Evolutionary conservation across 495 filamentous ascomycete genomes (phyloP), one percentile per base, ranked within the genome.

Genomic region (Penicillium longicatenatum): DNA sequence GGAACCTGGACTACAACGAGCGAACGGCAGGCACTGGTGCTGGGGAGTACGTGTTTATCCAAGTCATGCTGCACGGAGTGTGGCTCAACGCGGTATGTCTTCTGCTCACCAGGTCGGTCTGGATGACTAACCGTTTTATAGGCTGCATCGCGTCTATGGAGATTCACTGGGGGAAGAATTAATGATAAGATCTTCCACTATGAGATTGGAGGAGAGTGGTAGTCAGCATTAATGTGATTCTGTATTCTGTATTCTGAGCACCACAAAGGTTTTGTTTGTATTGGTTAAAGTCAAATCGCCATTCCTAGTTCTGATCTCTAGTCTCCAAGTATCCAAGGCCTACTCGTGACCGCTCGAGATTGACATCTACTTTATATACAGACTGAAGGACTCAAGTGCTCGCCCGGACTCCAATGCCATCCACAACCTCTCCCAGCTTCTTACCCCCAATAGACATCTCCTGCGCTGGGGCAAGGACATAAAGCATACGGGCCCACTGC

Each of bases 401-500:
- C 20, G 47, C 54, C 35, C 68, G 43, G 50, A 71, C 65, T n/a
- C 67, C 71, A 59, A 74, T 72, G 4, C 68, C 70, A 19, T 74
- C 77, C 31, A 74, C 66, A 35, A 78, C 78, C 74, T 84, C 80
- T 16, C 63, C 72, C 60, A 80, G 56, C 57, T 57, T 59, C 67
- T 64, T 58, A 6, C 72, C 79, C 1, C 55, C 71, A 54, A 83
- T 62, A 17, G 66, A 63, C 26, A 82, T 42, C 21, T 66, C 59
- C 66, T 70, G 43, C n/a, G 69, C 65, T 47, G 77, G 75, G 66
- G 74, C 57, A 61, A 86, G 63, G 7, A 86, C 80, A 75, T 79
- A 85, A 61, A 84, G 65, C 78, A 85, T 85, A 26, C 84, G 58
- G 30, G 75, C 80, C 82, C 80, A 84, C 53, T 61, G 57, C 19